phyloP scores from a whole-genome alignment of 768 basidiomycete genomes.

The Termitomyces titanicus region DNA sequence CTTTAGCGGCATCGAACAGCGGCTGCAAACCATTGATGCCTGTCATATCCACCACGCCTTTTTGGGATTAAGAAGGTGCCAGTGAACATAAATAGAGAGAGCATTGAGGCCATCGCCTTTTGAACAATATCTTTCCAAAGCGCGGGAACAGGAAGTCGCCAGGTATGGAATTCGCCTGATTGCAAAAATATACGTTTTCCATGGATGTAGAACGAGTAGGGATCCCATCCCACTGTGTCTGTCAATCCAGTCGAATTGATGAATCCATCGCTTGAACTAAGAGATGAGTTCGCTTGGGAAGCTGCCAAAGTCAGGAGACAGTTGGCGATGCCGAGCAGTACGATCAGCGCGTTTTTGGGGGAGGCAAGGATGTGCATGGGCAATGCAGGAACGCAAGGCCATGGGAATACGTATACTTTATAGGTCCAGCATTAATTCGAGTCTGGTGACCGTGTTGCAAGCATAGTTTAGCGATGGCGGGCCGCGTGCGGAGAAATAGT shows the following conservation, averaged over 20 bases:
- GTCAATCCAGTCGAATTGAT: slow-evolving; percentile 13
- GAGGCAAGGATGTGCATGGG: slow-evolving; percentile 1
- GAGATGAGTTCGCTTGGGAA: not conserved
- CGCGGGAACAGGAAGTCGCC: slow-evolving; percentile 13
- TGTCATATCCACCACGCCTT: slow-evolving; percentile 14
- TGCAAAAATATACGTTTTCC: slow-evolving; percentile 14
- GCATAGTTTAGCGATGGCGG: not conserved
- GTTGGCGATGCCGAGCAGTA: not conserved
- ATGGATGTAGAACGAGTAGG: slow-evolving; percentile 14
- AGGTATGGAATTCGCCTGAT: slow-evolving; percentile 16
- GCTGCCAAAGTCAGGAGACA: not conserved
- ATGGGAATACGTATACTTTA: not conserved
- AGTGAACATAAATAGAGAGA: slow-evolving; percentile 15
- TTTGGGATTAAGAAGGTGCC: slow-evolving; percentile 16
- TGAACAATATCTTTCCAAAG: slow-evolving; percentile 16
- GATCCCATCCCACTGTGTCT: slow-evolving; percentile 12
- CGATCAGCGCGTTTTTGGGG: not conserved
- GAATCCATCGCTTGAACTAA: not conserved
- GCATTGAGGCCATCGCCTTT: slow-evolving; percentile 14
- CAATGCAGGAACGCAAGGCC: not conserved
- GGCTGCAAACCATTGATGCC: slow-evolving; percentile 15
- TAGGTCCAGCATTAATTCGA: not conserved
- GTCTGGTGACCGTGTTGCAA: slow-evolving; percentile 9
- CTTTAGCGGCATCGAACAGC: slow-evolving; percentile 15
- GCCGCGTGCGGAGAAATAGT: slow-evolving; percentile 3